Conservation (phyloP, 768 basidiomycete species). For the Termitomyces sp. region DNA sequence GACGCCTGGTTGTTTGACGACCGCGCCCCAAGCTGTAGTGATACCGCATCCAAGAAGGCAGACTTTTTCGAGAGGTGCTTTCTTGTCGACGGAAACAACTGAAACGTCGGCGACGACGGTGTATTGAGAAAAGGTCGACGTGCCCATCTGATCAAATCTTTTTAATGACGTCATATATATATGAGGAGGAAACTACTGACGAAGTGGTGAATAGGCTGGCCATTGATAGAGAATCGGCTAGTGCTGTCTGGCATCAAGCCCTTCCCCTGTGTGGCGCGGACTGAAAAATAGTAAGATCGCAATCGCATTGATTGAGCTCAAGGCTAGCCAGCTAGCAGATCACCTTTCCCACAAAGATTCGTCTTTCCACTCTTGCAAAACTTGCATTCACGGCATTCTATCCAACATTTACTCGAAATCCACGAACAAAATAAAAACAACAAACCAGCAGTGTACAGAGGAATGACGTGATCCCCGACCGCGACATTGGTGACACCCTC, state of each 20-base stretch:
- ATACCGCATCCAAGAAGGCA: constrained; percentile 96
- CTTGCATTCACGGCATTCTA: constrained; percentile 95
- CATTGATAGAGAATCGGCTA: constrained; percentile 85
- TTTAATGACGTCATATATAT: constrained; percentile 2
- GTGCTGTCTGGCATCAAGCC: constrained; percentile 94
- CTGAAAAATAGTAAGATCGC: constrained; percentile 33
- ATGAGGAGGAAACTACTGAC: constrained; percentile 41
- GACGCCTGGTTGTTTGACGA: constrained; percentile 86
- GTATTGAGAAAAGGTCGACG: constrained; percentile 99
- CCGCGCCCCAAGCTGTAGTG: constrained; percentile 98
- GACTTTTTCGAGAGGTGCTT: constrained; percentile 92
- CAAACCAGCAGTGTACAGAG: constrained; percentile 90
- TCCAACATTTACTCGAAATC: background rate
- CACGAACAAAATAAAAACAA: background rate
- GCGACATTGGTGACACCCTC: constrained; percentile 81
- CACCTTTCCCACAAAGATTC: constrained; percentile 95
- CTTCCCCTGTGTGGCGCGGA: constrained; percentile 89
- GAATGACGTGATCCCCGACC: constrained; percentile 95
- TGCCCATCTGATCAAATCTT: constrained; percentile 77
- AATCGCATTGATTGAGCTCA: background rate
- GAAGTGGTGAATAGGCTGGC: constrained; percentile 87
- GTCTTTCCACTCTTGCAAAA: constrained; percentile 99
- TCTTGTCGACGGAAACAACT: constrained; percentile 83
- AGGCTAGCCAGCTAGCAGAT: constrained; percentile 2
- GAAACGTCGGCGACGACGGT: constrained; percentile 98